These are phyloP conservation scores for Backusella tarrabulga DNA, from an alignment of 192 early-diverging fungal genomes.

Conservation along the genomic window DNA sequence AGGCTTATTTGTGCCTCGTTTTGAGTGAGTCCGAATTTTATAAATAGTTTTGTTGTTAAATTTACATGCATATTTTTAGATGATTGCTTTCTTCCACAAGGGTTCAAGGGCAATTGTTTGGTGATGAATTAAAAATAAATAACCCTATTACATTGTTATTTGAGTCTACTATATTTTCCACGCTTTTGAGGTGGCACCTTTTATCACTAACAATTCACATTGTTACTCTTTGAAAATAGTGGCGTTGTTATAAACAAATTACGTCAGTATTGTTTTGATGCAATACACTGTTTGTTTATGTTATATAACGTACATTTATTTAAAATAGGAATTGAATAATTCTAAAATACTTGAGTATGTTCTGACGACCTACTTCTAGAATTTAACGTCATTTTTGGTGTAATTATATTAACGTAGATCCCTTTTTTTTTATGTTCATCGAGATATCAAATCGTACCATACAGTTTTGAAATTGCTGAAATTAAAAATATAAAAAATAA, in stretches of 20 bases:
- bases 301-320: not conserved
- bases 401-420: not conserved
- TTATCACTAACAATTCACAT: too few species aligned
- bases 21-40: not conserved
- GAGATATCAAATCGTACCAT: too few species aligned
- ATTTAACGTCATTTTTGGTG: not conserved
- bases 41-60: slow-evolving; percentile 6
- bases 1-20: slow-evolving; percentile 6
- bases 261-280: not conserved
- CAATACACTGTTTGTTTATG: not conserved
- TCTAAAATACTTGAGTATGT: not conserved
- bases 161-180: too few species aligned
- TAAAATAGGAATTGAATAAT: not conserved
- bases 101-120: not conserved
- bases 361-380: not conserved
- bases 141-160: too few species aligned
- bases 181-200: too few species aligned
- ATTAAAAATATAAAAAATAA: not conserved
- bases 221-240: not conserved
- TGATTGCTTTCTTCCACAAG: not conserved
- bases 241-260: not conserved
- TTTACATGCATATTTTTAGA: not conserved
- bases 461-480: not conserved
- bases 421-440: not conserved
- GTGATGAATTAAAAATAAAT: not conserved